These are phyloP conservation scores for Spencermartinsiella ligniputridi DNA, from an alignment of 1,139 yeast species.

Conservation along the genomic window DNA sequence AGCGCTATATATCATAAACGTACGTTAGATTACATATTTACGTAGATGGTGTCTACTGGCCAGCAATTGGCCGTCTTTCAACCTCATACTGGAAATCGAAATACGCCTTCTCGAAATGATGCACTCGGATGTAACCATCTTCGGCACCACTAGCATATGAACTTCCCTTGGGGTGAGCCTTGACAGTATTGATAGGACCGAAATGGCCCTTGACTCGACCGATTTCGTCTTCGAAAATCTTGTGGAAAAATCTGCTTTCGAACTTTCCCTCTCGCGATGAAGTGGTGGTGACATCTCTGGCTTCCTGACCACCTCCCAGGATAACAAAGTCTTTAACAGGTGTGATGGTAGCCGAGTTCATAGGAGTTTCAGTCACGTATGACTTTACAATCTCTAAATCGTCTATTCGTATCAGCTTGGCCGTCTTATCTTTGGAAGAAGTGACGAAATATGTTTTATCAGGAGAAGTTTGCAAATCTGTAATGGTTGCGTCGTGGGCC, in stretches of 20 bases:
- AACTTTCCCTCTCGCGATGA: conserved; percentile 92
- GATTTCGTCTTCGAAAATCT: conserved; percentile 89
- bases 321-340: conserved; percentile 88
- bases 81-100: conserved; percentile 90
- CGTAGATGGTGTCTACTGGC: background rate
- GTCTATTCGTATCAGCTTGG: conserved; percentile 77
- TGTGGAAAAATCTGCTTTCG: conserved; percentile 95
- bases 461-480: conserved; percentile 86
- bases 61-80: conserved; percentile 45
- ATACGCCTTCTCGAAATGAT: conserved; percentile 86
- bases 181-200: conserved; percentile 94
- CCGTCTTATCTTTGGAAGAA: conserved; percentile 86
- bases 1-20: no score
- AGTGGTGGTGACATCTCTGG: conserved; percentile 95
- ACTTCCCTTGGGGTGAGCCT: conserved; percentile 91
- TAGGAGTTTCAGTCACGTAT: conserved; percentile 84
- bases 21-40: no score
- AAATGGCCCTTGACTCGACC: conserved; percentile 98
- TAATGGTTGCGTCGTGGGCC: conserved; percentile 70
- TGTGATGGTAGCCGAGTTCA: conserved; percentile 93
- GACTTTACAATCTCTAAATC: conserved; percentile 68
- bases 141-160: conserved; percentile 97
- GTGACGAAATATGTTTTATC: conserved; percentile 90
- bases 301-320: conserved; percentile 99
- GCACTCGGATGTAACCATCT: conserved; percentile 95